Conservation (phyloP, 148 eudicot species). For the Silene latifolia region DNA sequence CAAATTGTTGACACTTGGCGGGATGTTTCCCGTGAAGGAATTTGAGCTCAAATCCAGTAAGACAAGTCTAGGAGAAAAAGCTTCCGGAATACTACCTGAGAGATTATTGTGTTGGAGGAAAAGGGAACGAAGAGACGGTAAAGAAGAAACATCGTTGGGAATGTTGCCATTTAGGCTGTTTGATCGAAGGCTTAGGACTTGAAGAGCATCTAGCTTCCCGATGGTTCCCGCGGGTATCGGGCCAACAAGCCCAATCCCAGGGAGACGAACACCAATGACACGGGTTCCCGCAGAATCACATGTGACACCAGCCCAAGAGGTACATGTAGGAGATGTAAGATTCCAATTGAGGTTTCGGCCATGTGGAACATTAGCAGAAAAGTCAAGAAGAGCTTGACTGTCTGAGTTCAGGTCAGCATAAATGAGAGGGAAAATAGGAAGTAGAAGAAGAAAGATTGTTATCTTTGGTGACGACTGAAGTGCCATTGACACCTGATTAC, state of each 20-base stretch:
- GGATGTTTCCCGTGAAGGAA: constrained; percentile 57
- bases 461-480: constrained; percentile 25
- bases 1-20: constrained; percentile 44
- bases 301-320: constrained; percentile 74
- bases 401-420: constrained; percentile 67
- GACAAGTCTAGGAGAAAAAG: constrained; percentile 46
- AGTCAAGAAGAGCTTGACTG: constrained; percentile 61
- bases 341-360: constrained; percentile 69
- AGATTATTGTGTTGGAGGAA: constrained; percentile 76
- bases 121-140: constrained; percentile 61
- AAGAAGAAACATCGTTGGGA: constrained; percentile 62
- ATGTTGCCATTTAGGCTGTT: constrained; percentile 61
- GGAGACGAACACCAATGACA: constrained; percentile 64
- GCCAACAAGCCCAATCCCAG: constrained; percentile 73
- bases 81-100: constrained; percentile 57
- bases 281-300: constrained; percentile 57
- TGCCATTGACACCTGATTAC: neutral
- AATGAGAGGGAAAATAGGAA: constrained; percentile 26
- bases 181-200: constrained; percentile 66
- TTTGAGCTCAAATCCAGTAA: constrained; percentile 70
- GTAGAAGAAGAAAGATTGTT: constrained; percentile 28
- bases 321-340: constrained; percentile 42
- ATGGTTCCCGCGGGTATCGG: constrained; percentile 57
- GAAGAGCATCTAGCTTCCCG: constrained; percentile 74
- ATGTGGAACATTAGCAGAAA: constrained; percentile 62